Base-by-base conservation (phyloP, 345 rosid species). In the Euphorbia pulcherrima region DNA sequence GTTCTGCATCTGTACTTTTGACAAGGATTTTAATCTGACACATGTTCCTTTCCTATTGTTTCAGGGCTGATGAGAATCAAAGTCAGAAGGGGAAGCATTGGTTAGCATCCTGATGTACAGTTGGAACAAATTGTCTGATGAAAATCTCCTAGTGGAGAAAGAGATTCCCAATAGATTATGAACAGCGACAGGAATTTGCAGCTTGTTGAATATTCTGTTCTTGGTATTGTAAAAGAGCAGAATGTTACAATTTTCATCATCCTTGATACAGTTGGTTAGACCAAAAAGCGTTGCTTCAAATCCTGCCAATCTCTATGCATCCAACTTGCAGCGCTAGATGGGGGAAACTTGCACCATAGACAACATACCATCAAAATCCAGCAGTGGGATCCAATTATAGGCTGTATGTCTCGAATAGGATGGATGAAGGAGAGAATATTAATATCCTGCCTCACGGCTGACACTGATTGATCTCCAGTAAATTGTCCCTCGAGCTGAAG, bases 401-500 rank as follows among this genome's bases (percentile, higher is more conserved):
- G 9, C 18, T 1, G 7, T 29, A 14, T 23, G 13, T 44, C 24
- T 52, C 68, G 56, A 64, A 9, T 58, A 64, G 2, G 30, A 1
- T 2, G 74, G 75, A 44, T 30, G n/a, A 71, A 63, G 3, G 37
- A 20, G 0, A 64, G 35, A 23, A 64, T 23, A 16, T n/a, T n/a
- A n/a, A n/a, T n/a, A n/a, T n/a, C n/a, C n/a, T n/a, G n/a, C n/a
- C 17, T 39, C n/a, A n/a, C n/a, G n/a, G n/a, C 18, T n/a, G 44
- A 20, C 20, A 18, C 35, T 55, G 64, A 29, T 56, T 37, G 35
- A 71, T 30, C 56, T 71, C 75, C 64, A 64, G 53, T 54, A 55
- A 5, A 71, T 53, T 0, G 23, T 39, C 20, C 56, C 69, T 17
- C 41, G 29, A 12, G 12, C 57, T 20, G 56, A 55, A 29, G 52